Conservation (phyloP, 2,329 filamentous ascomycete genomes). For the Claviceps sp. region DNA sequence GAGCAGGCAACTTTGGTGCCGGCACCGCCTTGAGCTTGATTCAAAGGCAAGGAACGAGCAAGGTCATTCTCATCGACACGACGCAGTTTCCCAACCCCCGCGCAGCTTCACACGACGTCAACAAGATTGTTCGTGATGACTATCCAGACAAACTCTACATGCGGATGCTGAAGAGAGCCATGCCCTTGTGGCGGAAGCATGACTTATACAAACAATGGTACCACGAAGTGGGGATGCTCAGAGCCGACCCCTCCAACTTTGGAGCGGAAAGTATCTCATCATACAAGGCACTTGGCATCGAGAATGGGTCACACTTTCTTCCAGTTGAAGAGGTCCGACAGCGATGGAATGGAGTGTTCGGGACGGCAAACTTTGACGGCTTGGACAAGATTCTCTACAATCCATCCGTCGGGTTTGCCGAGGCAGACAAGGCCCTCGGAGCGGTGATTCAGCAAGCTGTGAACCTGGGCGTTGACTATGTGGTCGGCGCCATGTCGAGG, state of each 20-base stretch:
- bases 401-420: slow-evolving; percentile 44
- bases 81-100: slow-evolving; percentile 23
- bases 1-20: slow-evolving; percentile 30
- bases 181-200: slow-evolving; percentile 26
- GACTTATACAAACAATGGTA: slow-evolving; percentile 40
- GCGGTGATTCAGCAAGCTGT: slow-evolving; percentile 39
- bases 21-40: slow-evolving; percentile 25
- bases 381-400: slow-evolving; percentile 43
- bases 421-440: slow-evolving; percentile 41
- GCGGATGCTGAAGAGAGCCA: slow-evolving; percentile 25
- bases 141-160: slow-evolving; percentile 27
- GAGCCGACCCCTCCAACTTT: slow-evolving; percentile 27
- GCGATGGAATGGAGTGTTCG: slow-evolving; percentile 43
- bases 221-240: slow-evolving; percentile 43
- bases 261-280: slow-evolving; percentile 29
- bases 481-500: slow-evolving; percentile 32
- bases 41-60: slow-evolving; percentile 13
- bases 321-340: slow-evolving; percentile 37
- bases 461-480: slow-evolving; percentile 40
- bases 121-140: slow-evolving; percentile 30
- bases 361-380: slow-evolving; percentile 41
- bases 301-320: slow-evolving; percentile 27
- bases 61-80: slow-evolving; percentile 24
- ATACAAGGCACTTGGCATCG: slow-evolving; percentile 22
- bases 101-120: slow-evolving; percentile 33